A percentile compares a stretch with the other conserved stretches of the same genome.
Conservation (phyloP, 2,329 filamentous ascomycete species). For the Microdochium trichocladiopsis region DNA sequence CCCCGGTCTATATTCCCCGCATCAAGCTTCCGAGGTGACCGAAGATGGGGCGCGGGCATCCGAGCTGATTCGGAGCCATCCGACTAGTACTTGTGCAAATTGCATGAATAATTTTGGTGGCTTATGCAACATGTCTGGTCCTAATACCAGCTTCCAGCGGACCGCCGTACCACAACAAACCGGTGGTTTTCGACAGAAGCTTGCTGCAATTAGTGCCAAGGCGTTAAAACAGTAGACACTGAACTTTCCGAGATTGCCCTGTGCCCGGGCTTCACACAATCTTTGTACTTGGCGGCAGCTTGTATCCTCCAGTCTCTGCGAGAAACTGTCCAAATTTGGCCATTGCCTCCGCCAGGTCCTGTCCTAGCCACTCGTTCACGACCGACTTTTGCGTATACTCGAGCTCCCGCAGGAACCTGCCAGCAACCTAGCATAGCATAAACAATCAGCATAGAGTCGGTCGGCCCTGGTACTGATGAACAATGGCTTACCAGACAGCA, state of each 20-base stretch:
- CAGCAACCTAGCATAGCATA: background rate
- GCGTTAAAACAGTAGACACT: too few species aligned
- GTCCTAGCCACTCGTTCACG: background rate
- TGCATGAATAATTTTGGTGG: too few species aligned
- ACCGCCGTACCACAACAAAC: too few species aligned
- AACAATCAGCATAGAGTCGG: background rate
- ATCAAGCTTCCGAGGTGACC: too few species aligned
- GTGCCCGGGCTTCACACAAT: background rate
- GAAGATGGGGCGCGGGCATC: too few species aligned
- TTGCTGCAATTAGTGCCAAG: too few species aligned
- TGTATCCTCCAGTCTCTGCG: background rate
- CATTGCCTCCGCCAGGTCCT: background rate
- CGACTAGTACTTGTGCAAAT: too few species aligned
- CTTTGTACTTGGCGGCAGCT: background rate
- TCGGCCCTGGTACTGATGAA: background rate
- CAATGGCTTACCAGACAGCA: conserved; percentile 14
- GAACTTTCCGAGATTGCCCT: background rate
- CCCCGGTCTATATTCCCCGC: too few species aligned
- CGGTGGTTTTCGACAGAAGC: too few species aligned
- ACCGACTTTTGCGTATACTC: background rate
- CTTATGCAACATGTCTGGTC: too few species aligned
- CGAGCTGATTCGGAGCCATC: too few species aligned
- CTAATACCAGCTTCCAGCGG: too few species aligned
- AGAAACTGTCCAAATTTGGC: background rate
- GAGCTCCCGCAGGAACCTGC: background rate